A percentile compares a stretch with the other conserved stretches of the same genome.
Evolutionary conservation across 352 stramenopile genomes (phyloP).

Genomic region (Phytophthora pluvialis): DNA sequence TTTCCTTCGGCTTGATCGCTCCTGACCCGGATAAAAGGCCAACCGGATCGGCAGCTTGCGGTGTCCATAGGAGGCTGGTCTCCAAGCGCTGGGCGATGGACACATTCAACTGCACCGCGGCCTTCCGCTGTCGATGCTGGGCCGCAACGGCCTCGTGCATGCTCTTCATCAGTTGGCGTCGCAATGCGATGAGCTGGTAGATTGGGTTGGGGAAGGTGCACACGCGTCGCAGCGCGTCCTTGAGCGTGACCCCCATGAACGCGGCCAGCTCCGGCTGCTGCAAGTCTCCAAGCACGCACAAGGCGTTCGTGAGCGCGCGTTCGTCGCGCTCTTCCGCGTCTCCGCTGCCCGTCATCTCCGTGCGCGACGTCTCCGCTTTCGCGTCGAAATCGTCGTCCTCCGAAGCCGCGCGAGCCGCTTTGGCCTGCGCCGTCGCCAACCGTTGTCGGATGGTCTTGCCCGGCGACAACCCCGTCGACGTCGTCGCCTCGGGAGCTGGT

Average conservation of each 20-base stretch:
- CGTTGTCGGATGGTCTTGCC: constrained; percentile 36
- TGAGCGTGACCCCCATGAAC: constrained; percentile 58
- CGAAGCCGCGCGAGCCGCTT: constrained; percentile 20
- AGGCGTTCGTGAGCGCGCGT: constrained; percentile 52
- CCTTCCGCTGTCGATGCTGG: constrained; percentile 55
- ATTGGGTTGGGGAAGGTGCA: constrained; percentile 64
- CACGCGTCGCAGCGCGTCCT: constrained; percentile 42
- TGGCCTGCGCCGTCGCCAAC: constrained; percentile 24
- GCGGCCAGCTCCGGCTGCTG: constrained; percentile 46
- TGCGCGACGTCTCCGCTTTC: constrained; percentile 13
- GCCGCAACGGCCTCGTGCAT: constrained; percentile 58
- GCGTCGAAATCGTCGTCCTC: constrained; percentile 40
- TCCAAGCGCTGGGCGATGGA: constrained; percentile 20
- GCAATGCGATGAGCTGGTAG: constrained; percentile 58
- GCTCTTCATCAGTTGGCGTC: constrained; percentile 60
- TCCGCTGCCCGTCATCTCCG: neutral
- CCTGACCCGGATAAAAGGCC: neutral
- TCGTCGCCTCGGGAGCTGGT: neutral
- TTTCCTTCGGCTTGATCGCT: constrained; percentile 41
- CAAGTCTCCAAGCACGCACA: constrained; percentile 62
- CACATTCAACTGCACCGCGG: constrained; percentile 25
- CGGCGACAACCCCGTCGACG: neutral
- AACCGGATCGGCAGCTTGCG: neutral
- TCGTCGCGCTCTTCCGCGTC: constrained; percentile 22
- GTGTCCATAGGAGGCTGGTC: neutral